Percentiles rank a stretch among this genome's conserved stretches.
Evolutionary conservation across 345 rosid genomes (phyloP).

Genomic region (Syzygium jambos): DNA sequence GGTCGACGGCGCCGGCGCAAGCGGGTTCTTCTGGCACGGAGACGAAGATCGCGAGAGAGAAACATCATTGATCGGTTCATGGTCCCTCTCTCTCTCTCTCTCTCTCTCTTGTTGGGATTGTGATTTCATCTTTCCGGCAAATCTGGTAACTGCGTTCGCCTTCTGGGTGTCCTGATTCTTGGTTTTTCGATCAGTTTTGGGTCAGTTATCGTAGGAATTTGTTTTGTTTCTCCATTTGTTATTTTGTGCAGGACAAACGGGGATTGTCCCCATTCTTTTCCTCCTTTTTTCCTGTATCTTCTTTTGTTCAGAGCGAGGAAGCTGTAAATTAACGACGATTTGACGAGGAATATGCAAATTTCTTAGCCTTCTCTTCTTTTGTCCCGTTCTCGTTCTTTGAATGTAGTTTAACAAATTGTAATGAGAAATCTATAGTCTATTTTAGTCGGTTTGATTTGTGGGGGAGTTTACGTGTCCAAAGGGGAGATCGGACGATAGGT

Average conservation of each 20-base stretch:
- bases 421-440: background rate
- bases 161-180: background rate
- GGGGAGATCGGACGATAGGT: background rate
- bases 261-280: background rate
- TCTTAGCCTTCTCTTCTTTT: background rate
- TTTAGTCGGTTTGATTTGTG: background rate
- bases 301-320: background rate
- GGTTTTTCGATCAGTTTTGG: background rate
- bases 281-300: background rate
- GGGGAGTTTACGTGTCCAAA: background rate
- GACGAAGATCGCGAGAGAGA: background rate
- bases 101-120: background rate
- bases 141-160: background rate
- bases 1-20: background rate
- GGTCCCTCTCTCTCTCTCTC: background rate
- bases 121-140: background rate
- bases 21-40: background rate
- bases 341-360: background rate
- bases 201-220: background rate
- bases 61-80: background rate
- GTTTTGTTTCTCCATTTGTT: background rate
- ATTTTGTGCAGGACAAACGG: background rate
- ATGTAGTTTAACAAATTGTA: background rate
- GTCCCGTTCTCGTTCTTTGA: background rate
- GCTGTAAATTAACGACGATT: background rate